Evolutionary conservation across 2,329 filamentous ascomycete species (phyloP).

Genomic region (Dactylella cylindrospora): DNA sequence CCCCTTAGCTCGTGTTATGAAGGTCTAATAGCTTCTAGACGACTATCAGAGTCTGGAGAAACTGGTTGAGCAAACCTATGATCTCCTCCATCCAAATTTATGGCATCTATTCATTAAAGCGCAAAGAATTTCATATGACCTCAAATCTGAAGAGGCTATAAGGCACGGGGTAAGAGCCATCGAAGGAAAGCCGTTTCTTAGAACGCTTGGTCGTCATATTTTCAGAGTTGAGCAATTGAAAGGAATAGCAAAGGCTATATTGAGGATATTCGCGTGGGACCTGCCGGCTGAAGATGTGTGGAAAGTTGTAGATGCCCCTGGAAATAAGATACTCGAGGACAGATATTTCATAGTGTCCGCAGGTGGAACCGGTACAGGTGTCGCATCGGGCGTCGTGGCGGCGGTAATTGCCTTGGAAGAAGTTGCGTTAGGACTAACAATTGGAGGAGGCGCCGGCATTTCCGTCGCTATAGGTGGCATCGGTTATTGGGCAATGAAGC

Average conservation of each 20-base stretch:
- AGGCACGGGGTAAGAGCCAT: constrained; percentile 8
- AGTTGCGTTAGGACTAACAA: neutral
- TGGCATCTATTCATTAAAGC: constrained; percentile 5
- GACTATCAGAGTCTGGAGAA: constrained; percentile 7
- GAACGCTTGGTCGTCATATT: constrained; percentile 1
- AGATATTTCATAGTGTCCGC: constrained; percentile 1
- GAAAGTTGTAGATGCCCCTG: constrained; percentile 2
- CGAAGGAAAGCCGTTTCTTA: constrained; percentile 3
- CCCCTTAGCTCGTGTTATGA: neutral
- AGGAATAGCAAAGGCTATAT: constrained; percentile 10
- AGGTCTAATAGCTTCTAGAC: neutral
- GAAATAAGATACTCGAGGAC: neutral
- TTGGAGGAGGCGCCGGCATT: neutral
- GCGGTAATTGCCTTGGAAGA: neutral
- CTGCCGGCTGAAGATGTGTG: neutral
- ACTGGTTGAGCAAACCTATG: constrained; percentile 5
- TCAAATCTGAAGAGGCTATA: constrained; percentile 6
- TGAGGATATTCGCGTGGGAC: constrained; percentile 20
- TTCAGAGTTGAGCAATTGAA: neutral
- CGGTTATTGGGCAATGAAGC: constrained; percentile 9
- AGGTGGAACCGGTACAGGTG: neutral
- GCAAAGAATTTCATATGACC: constrained; percentile 5
- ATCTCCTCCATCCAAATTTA: constrained; percentile 4
- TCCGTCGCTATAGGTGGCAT: neutral
- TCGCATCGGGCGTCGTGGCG: neutral